These are phyloP conservation scores for Apiospora marii DNA, from an alignment of 2,329 filamentous ascomycete species.

Conservation along the genomic window DNA sequence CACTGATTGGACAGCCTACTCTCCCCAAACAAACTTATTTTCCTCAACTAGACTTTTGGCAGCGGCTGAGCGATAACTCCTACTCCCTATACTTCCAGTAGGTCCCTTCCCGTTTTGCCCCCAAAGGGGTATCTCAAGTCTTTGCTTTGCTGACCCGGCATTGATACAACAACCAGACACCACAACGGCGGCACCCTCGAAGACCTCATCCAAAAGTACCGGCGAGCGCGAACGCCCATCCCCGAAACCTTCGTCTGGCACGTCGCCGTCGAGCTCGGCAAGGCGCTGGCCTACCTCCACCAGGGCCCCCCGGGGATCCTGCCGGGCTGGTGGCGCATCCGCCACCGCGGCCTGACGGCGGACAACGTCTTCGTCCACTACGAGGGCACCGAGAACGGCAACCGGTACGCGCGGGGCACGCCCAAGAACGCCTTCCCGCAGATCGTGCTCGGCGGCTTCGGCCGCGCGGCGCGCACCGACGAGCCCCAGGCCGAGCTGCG, in stretches of 20 bases:
- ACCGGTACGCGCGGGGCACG: accelerated
- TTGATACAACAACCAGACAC: background rate
- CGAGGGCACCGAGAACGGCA: no score
- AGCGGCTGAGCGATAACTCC: background rate
- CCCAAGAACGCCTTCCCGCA: background rate
- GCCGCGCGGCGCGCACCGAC: background rate
- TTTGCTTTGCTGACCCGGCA: background rate
- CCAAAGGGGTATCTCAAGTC: background rate
- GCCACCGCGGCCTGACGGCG: background rate
- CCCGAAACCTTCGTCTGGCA: slow-evolving; percentile 1
- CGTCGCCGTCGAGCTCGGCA: background rate
- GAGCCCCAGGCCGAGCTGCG: background rate
- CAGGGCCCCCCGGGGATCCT: background rate
- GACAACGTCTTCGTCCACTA: background rate
- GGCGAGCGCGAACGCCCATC: background rate
- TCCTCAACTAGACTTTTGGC: background rate
- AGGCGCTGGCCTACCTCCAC: background rate
- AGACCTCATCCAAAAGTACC: background rate
- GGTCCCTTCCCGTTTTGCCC: background rate
- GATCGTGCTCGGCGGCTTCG: background rate
- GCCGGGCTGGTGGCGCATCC: background rate
- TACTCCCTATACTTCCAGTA: background rate
- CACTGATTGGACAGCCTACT: background rate
- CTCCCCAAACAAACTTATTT: background rate
- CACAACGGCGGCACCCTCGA: background rate